Evolutionary conservation across 2,329 filamentous ascomycete genomes (phyloP).

Genomic region (Diplodia scrobiculata): DNA sequence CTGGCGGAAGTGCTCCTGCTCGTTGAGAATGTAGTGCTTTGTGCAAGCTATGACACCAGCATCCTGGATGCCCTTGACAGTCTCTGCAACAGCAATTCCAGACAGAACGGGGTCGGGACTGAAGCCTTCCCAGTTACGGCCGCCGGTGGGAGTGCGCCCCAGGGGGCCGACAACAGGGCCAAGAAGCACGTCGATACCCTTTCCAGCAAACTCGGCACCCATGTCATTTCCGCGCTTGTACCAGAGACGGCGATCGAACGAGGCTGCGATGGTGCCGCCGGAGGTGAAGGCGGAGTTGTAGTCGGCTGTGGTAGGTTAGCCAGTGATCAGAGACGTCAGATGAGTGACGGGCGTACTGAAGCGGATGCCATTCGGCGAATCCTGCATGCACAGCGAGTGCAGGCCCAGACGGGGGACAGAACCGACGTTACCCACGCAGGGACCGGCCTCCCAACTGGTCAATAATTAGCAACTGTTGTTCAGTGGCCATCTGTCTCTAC

Average conservation of each 20-base stretch:
- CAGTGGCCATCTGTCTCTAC: conserved; percentile 35
- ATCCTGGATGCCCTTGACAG: conserved; percentile 77
- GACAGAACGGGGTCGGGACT: conserved; percentile 75
- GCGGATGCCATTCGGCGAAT: conserved; percentile 79
- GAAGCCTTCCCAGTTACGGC: conserved; percentile 72
- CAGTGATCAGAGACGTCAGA: neutral
- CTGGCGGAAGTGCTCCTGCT: conserved; percentile 74
- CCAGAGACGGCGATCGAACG: conserved; percentile 74
- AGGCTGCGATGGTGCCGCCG: conserved; percentile 77
- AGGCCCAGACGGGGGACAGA: conserved; percentile 70
- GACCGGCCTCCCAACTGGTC: conserved; percentile 65
- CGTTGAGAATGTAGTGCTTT: conserved; percentile 68
- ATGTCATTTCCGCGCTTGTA: conserved; percentile 70
- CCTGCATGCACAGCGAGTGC: conserved; percentile 79
- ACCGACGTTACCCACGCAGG: conserved; percentile 75
- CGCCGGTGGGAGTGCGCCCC: conserved; percentile 67
- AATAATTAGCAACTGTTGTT: conserved; percentile 30
- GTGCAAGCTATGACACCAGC: conserved; percentile 80
- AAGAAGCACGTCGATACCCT: conserved; percentile 73
- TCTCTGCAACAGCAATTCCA: conserved; percentile 70
- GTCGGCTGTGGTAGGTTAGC: conserved; percentile 56
- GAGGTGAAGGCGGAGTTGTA: conserved; percentile 80
- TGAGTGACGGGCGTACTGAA: conserved; percentile 50
- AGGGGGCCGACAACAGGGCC: conserved; percentile 77
- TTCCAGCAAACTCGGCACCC: conserved; percentile 72